Percentiles rank a stretch among this genome's conserved stretches.
Conservation (phyloP, 345 rosid species). For the Gossypium anomalum region DNA sequence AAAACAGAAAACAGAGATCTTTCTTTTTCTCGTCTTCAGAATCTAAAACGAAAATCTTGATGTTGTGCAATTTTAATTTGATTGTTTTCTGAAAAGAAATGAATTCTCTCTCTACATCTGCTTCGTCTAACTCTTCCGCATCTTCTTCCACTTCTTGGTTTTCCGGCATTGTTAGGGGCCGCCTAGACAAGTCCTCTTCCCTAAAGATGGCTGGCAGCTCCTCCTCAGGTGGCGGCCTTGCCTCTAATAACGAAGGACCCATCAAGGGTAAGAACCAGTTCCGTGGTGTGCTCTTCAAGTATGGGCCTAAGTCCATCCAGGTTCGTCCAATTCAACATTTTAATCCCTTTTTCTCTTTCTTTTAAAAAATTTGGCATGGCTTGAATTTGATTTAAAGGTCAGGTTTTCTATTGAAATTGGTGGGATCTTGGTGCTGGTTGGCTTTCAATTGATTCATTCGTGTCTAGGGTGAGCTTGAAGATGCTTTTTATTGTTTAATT, state of each 20-base stretch:
- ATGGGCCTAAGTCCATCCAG: conserved; percentile 85
- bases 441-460: conserved; percentile 6
- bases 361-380: background rate
- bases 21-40: background rate
- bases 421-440: background rate
- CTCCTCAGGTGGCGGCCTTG: conserved; percentile 22
- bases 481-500: background rate
- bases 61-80: background rate
- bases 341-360: background rate
- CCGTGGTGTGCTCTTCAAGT: conserved; percentile 85
- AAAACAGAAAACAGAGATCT: background rate
- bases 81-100: background rate
- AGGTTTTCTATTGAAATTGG: background rate
- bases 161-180: conserved; percentile 75
- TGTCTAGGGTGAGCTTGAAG: background rate
- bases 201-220: conserved; percentile 34
- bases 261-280: conserved; percentile 86
- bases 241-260: conserved; percentile 44
- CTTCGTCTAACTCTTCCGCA: conserved; percentile 11
- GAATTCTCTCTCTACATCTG: conserved; percentile 7
- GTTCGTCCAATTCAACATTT: conserved; percentile 28
- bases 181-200: conserved; percentile 38
- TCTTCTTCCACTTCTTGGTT: conserved; percentile 40
- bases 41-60: background rate
- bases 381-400: background rate